phyloP scores from a whole-genome alignment of 306 rosid genomes.

The Adenanthera pavonina region DNA sequence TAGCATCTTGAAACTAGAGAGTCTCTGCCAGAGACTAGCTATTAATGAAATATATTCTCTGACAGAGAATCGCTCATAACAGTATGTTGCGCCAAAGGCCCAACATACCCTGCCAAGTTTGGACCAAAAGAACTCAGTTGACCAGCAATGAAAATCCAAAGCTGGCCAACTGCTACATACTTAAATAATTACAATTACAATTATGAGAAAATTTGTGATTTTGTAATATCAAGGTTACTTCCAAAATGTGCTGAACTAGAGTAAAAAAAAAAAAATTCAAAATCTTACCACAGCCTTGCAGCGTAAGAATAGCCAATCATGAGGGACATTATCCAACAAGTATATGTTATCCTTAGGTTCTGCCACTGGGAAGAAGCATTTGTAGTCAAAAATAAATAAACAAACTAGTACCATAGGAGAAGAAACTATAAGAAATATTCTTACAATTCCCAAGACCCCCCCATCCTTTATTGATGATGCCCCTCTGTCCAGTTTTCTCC shows the following conservation, averaged over 20 bases:
- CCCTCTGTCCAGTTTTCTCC: constrained; percentile 90
- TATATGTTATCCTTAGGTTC: constrained; percentile 86
- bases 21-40: too few relatives aligned
- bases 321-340: constrained; percentile 89
- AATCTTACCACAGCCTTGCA: constrained; percentile 99
- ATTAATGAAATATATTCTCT: too few relatives aligned
- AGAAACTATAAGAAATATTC: constrained; percentile 39
- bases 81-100: background rate
- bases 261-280: constrained; percentile 24
- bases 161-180: background rate
- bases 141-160: background rate
- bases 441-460: constrained; percentile 97
- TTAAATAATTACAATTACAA: background rate
- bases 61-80: too few relatives aligned
- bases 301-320: constrained; percentile 94
- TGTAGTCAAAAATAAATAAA: constrained; percentile 36
- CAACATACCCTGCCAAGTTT: constrained; percentile 5
- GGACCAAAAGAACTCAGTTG: background rate
- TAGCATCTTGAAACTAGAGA: too few relatives aligned
- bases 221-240: constrained; percentile 20
- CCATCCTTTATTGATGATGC: constrained; percentile 99
- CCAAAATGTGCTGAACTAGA: constrained; percentile 21
- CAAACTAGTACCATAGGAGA: constrained; percentile 11
- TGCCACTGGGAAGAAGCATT: constrained; percentile 72
- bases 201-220: constrained; percentile 4